These are phyloP conservation scores for Nyctanthes arbortristis DNA, from an alignment of 257 asterid genomes.

Conservation along the genomic window DNA sequence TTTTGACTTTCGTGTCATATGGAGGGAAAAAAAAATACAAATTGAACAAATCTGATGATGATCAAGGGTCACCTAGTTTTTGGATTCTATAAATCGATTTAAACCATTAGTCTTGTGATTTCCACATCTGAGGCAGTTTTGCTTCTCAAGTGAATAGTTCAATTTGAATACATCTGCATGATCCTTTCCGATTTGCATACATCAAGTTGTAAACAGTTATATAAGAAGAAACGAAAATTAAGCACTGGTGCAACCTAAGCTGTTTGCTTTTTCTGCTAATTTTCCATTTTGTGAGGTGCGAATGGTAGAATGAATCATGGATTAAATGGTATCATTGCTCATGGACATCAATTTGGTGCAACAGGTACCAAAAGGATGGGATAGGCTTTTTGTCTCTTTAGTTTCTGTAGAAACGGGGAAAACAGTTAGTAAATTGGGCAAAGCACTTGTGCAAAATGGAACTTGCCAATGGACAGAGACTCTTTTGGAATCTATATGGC, in stretches of 20 bases:
- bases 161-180: background rate
- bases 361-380: conserved; percentile 99
- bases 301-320: background rate
- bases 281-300: background rate
- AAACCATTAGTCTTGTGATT: too few species aligned
- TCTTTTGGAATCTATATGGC: conserved; percentile 62
- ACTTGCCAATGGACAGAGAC: conserved; percentile 82
- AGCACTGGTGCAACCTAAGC: background rate
- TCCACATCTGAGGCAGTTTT: conserved; percentile 1
- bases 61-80: background rate
- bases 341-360: conserved; percentile 1
- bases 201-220: background rate
- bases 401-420: conserved; percentile 73
- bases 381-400: conserved; percentile 61
- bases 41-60: background rate
- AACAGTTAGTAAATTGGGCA: conserved; percentile 61
- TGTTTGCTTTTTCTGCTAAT: background rate
- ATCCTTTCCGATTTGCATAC: background rate
- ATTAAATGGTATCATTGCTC: background rate
- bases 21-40: too few species aligned
- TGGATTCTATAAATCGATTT: too few species aligned
- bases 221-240: background rate
- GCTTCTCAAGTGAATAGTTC: background rate
- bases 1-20: background rate
- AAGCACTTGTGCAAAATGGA: conserved; percentile 67